phyloP scores from a whole-genome alignment of 768 basidiomycete genomes.

The Xerocomus brunneocitrinus region DNA sequence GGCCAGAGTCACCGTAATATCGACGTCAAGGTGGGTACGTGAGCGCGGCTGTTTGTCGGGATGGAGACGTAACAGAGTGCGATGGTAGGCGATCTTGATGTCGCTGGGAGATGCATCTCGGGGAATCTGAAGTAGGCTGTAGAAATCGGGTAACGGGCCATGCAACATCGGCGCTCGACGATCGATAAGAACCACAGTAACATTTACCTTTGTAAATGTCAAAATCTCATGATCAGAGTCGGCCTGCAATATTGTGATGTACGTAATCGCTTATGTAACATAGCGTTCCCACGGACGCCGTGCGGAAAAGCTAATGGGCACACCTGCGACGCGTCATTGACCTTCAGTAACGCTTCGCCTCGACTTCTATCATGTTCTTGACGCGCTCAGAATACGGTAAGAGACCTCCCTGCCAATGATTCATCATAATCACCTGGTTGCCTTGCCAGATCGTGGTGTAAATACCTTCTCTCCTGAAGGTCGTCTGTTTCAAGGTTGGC shows the following conservation, averaged over 20 bases:
- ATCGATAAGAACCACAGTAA: no score
- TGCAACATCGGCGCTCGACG: constrained; percentile 5
- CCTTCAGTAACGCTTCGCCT: not conserved
- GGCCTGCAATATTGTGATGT: no score
- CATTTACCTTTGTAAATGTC: no score
- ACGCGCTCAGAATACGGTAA: constrained; percentile 93
- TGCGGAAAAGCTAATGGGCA: not conserved
- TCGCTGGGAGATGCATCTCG: constrained; percentile 46
- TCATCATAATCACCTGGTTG: not conserved
- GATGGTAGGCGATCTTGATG: constrained; percentile 70
- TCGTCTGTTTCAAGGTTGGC: constrained; percentile 92
- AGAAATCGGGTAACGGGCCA: constrained; percentile 42
- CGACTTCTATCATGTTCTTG: constrained; percentile 62
- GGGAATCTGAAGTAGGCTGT: constrained; percentile 51
- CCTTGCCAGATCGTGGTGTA: constrained; percentile 78
- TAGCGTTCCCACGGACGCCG: no score
- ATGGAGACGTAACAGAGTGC: constrained; percentile 57
- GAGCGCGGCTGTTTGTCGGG: constrained; percentile 47
- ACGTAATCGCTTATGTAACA: no score
- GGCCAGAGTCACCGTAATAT: not conserved
- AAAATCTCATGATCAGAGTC: no score
- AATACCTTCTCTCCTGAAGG: constrained; percentile 99
- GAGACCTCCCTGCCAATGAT: not conserved
- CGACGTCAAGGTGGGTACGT: not conserved
- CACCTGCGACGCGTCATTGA: constrained; percentile 27